A percentile compares a stretch with the other conserved stretches of the same genome.
These are phyloP conservation scores for Mucor mucedo DNA, from an alignment of 371 early-diverging fungal species.

Conservation along the genomic window DNA sequence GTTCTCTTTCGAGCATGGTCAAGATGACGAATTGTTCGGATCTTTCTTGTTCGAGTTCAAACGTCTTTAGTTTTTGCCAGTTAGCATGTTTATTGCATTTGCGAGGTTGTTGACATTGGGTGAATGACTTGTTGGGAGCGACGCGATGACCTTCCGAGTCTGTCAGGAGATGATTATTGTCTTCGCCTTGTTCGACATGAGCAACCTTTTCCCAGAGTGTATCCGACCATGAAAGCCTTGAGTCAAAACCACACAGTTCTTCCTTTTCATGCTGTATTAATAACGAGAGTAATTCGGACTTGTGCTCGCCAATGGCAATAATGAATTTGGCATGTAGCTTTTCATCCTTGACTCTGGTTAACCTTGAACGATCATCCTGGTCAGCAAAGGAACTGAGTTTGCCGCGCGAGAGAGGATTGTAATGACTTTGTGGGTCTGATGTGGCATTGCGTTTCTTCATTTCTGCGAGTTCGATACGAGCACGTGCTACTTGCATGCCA, in stretches of 20 bases:
- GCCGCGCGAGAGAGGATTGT: constrained; percentile 28
- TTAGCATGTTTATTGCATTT: constrained; percentile 53
- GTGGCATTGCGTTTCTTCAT: constrained; percentile 34
- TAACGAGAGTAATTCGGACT: constrained; percentile 24
- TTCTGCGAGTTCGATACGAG: constrained; percentile 45
- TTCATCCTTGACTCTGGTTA: constrained; percentile 33
- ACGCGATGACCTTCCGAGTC: not conserved
- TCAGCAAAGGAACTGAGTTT: constrained; percentile 37
- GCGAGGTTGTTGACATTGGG: constrained; percentile 32
- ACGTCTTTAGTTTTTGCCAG: constrained; percentile 56
- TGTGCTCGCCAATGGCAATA: constrained; percentile 29
- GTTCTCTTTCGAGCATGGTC: constrained; percentile 40
- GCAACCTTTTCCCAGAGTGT: constrained; percentile 33
- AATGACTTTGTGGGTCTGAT: constrained; percentile 6
- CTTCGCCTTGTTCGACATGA: constrained; percentile 18
- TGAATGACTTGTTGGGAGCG: constrained; percentile 11
- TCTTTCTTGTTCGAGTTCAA: constrained; percentile 62
- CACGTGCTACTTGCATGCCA: constrained; percentile 53
- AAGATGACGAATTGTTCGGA: constrained; percentile 39
- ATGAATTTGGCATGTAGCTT: constrained; percentile 28
- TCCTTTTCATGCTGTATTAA: constrained; percentile 28
- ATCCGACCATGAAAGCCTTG: constrained; percentile 59
- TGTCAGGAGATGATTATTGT: constrained; percentile 3
- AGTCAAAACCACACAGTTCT: constrained; percentile 58
- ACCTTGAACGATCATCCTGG: constrained; percentile 41